phyloP scores from a whole-genome alignment of 2,329 filamentous ascomycete species.

The Lecanosticta acicola region DNA sequence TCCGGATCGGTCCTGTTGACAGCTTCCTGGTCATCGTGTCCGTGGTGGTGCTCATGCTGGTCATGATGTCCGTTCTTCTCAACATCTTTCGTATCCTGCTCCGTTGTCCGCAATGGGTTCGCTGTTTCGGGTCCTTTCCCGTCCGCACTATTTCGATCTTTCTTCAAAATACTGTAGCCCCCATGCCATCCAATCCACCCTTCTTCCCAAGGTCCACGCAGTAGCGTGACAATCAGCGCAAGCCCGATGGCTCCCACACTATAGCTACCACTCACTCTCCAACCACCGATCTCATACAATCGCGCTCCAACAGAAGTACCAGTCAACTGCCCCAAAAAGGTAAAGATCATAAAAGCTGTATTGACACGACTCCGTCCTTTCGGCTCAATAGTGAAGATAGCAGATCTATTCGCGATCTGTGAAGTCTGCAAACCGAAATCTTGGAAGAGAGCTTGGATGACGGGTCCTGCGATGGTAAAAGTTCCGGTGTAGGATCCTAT shows the following conservation, averaged over 20 bases:
- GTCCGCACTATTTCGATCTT: constrained; percentile 35
- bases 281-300: constrained; percentile 52
- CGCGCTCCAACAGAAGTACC: constrained; percentile 53
- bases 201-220: constrained; percentile 51
- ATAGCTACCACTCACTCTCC: constrained; percentile 52
- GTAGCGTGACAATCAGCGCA: constrained; percentile 40
- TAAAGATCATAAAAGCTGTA: constrained; percentile 73
- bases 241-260: constrained; percentile 51
- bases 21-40: constrained; percentile 19
- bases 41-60: constrained; percentile 19
- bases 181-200: constrained; percentile 58
- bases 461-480: constrained; percentile 62
- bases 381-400: constrained; percentile 66
- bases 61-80: constrained; percentile 26
- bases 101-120: constrained; percentile 14
- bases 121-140: constrained; percentile 30
- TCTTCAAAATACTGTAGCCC: constrained; percentile 48
- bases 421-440: constrained; percentile 69
- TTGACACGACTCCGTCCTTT: constrained; percentile 70
- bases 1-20: constrained; percentile 26
- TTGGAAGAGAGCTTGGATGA: constrained; percentile 64
- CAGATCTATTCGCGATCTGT: constrained; percentile 66
- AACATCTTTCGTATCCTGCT: constrained; percentile 23
- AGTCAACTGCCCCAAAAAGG: constrained; percentile 69
- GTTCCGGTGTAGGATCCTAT: constrained; percentile 65